Conservation (phyloP, 2,329 filamentous ascomycete genomes). For the Aspergillus fumigatiaffinis region DNA sequence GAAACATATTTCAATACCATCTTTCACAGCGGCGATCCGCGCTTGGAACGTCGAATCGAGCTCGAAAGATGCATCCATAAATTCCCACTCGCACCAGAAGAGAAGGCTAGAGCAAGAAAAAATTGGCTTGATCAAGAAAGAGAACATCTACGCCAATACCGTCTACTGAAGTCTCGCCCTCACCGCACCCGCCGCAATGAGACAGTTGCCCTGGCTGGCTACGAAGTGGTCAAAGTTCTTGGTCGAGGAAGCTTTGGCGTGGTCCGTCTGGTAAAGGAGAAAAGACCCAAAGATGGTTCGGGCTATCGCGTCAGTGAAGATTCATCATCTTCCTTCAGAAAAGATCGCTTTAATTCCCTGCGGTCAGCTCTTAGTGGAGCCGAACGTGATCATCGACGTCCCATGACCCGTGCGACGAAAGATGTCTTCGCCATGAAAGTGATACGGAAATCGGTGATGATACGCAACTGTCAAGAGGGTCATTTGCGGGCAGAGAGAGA, state of each 20-base stretch:
- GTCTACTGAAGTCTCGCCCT: constrained; percentile 64
- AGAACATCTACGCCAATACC: constrained; percentile 68
- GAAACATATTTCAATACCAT: constrained; percentile 80
- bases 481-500: constrained; percentile 89
- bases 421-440: constrained; percentile 95
- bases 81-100: constrained; percentile 54
- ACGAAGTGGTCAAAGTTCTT: constrained; percentile 75
- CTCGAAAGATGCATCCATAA: constrained; percentile 62
- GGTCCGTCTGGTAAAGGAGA: constrained; percentile 78
- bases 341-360: constrained; percentile 14
- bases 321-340: constrained; percentile 4
- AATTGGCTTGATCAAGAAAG: constrained; percentile 66
- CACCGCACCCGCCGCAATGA: constrained; percentile 41
- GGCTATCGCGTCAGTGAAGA: not conserved
- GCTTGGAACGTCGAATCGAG: constrained; percentile 58
- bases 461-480: constrained; percentile 84
- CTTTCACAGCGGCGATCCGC: constrained; percentile 53
- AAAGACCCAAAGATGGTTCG: constrained; percentile 15
- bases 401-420: constrained; percentile 36
- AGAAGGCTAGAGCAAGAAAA: constrained; percentile 50
- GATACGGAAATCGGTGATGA: constrained; percentile 90
- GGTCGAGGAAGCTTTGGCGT: constrained; percentile 95
- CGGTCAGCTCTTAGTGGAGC: constrained; percentile 20
- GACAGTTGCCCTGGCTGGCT: constrained; percentile 58
- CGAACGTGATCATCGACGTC: constrained; percentile 24